Base-by-base conservation (phyloP, 2,329 filamentous ascomycete species). In the Tolypocladium paradoxum region DNA sequence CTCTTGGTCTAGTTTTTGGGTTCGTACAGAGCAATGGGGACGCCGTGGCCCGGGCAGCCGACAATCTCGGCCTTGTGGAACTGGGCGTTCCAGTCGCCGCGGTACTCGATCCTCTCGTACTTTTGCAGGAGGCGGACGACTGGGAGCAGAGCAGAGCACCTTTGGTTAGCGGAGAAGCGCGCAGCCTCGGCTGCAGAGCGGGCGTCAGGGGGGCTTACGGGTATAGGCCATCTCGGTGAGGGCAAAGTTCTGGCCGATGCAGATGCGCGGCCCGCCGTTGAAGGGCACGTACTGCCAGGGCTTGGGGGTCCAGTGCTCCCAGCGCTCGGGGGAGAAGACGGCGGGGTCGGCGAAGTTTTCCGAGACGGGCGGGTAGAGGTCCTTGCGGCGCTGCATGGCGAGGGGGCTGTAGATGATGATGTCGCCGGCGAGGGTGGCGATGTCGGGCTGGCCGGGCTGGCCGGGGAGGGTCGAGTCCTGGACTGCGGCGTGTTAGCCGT, bases 211-310 rank as follows among this genome's bases (percentile, higher is more conserved):
- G 20, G 14, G 49, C 60, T 56, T 40, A 62, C 61, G 48, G 7
- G 51, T 55, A 50, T 57, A 60, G 11, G 59, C 60, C 73, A 87
- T 87, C 73, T 91, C 86, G 0, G 86, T 89, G 48, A 91, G 70
- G 16, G 88, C 88, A 65, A 90, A 92, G 67, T 92, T 86, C 74
- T 92, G 86, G 2, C 87, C 86, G 55, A 90, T 81, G 68, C 87
- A 88, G 63, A 88, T 86, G 34, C 87, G 73, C 45, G 86, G 83
- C 1, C 85, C 86, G 12, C 84, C 84, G 64, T 88, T 89, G 68
- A 90, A 89, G 4, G 87, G 86, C 43, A 90, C 77, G 64, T 87
- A 90, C 57, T 84, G 78, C 81, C 85, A 88, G 0, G 81, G 79
- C 62, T 77, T 78, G 0, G 83, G 84, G 62, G 82, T 78, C 77